Percentiles rank a stretch among this genome's conserved stretches.
These are phyloP conservation scores for Entelexis sorbosivorans DNA, from an alignment of 1,139 yeast genomes.

Conservation along the genomic window DNA sequence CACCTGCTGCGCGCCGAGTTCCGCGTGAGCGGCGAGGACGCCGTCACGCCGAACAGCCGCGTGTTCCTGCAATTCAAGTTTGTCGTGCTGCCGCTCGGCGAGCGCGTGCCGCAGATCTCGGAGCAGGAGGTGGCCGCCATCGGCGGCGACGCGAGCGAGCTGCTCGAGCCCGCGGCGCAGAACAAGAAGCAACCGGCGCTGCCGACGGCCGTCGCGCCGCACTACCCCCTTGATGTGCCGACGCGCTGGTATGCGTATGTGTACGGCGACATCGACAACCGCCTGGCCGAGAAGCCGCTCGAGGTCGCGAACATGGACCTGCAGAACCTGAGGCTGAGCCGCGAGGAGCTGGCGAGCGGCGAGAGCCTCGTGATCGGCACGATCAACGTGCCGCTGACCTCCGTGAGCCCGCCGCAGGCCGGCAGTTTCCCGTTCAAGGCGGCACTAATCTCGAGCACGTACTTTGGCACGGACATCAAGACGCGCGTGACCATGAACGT, in stretches of 20 bases:
- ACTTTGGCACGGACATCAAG: constrained; percentile 34
- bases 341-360: constrained; percentile 38
- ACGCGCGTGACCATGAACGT: constrained; percentile 34
- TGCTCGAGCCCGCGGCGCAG: constrained; percentile 47
- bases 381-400: constrained; percentile 58
- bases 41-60: constrained; percentile 63
- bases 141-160: constrained; percentile 22
- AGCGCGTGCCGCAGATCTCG: constrained; percentile 33
- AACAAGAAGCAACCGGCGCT: constrained; percentile 56
- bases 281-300: constrained; percentile 59
- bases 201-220: constrained; percentile 58
- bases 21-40: constrained; percentile 77
- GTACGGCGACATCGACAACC: constrained; percentile 62
- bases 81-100: constrained; percentile 56
- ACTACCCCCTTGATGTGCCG: constrained; percentile 47
- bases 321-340: constrained; percentile 44
- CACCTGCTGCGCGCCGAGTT: constrained; percentile 63
- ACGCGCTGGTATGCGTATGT: constrained; percentile 58
- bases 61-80: constrained; percentile 69
- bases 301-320: constrained; percentile 45
- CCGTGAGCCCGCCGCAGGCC: constrained; percentile 57
- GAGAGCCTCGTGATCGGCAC: constrained; percentile 50
- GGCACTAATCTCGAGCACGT: constrained; percentile 29
- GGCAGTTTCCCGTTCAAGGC: constrained; percentile 50
- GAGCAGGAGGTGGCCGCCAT: constrained; percentile 29